phyloP scores from a whole-genome alignment of 1,284 basidiomycete genomes.

The Papiliotrema terrestris region DNA sequence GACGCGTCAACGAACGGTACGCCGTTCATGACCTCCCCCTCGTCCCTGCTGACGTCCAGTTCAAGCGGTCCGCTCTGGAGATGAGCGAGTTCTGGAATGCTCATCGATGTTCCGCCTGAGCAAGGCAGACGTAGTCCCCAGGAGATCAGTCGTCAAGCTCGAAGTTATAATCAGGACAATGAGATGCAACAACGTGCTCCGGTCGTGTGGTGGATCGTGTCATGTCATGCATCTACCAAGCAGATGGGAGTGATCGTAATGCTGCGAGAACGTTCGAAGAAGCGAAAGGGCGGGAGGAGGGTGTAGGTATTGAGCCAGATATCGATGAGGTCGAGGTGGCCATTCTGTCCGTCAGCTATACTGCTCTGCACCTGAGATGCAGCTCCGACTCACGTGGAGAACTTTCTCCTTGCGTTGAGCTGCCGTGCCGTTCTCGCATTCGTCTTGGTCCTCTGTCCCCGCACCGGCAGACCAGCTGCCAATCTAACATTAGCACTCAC shows the following conservation, averaged over 20 bases:
- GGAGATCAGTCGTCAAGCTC: neutral
- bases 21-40: neutral
- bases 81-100: slow-evolving; percentile 15
- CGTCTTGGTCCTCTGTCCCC: slow-evolving; percentile 55
- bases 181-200: neutral
- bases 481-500: slow-evolving; percentile 39
- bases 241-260: neutral
- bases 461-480: slow-evolving; percentile 54
- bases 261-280: slow-evolving; percentile 1
- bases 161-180: neutral
- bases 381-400: slow-evolving; percentile 20
- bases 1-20: slow-evolving; percentile 5
- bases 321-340: neutral
- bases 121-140: neutral
- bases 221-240: neutral
- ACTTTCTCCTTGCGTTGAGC: slow-evolving; percentile 49
- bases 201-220: neutral
- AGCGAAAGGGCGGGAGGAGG: neutral
- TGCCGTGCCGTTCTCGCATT: slow-evolving; percentile 54
- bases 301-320: neutral
- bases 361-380: neutral
- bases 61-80: slow-evolving; percentile 13
- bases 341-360: neutral
- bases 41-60: slow-evolving; percentile 5
- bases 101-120: slow-evolving; percentile 2